Base-by-base conservation (phyloP, 257 asterid genomes). In the Solanum phureja region DNA sequence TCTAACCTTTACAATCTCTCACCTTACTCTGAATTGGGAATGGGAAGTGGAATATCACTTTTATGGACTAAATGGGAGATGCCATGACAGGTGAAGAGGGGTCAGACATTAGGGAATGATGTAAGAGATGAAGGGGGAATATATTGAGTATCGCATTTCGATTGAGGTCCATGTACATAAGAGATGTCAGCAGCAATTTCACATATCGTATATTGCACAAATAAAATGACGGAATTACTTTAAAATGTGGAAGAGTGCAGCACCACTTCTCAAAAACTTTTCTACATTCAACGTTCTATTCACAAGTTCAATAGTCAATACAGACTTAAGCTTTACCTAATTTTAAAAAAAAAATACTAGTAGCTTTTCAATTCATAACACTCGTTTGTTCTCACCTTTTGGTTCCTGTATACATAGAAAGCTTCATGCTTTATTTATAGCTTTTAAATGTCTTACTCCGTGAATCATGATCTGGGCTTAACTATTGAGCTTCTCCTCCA, bases 401-500 rank as follows among this genome's bases (percentile, higher is more conserved):
- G 84, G 24, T 24, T 24, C 66, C 38, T 49, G 85, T 46, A 16
- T 46, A 18, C 85, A 38, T 82, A 49, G 29, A 49, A 31, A 18
- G 69, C 40, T 31, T 49, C 66, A 82, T 38, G 12, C 72, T 82
- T 19, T 31, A 11, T 49, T 49, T 27, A 82, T 49, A 49, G 69
- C 69, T 49, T 18, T 46, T 49, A 52, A 79, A 29, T 49, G 69
- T 82, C 69, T 29, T 29, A 6, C 19, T 29, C 31, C 6, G 56
- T 49, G 27, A 58, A 58, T 58, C 68, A 58, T 58, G 42, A 82
- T 82, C 86, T 49, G 86, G 52, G 87, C 88, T 87, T 87, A 89
- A 90, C 89, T 27, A 79, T 29, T 40, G 11, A 81, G 29, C 85
- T 82, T 82, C 86, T 90, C 83, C 66, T 31, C 74, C 33, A 40